Evolutionary conservation across 306 rosid genomes (phyloP), one percentile per base, ranked within the genome.

Genomic region (Bauhinia variegata): DNA sequence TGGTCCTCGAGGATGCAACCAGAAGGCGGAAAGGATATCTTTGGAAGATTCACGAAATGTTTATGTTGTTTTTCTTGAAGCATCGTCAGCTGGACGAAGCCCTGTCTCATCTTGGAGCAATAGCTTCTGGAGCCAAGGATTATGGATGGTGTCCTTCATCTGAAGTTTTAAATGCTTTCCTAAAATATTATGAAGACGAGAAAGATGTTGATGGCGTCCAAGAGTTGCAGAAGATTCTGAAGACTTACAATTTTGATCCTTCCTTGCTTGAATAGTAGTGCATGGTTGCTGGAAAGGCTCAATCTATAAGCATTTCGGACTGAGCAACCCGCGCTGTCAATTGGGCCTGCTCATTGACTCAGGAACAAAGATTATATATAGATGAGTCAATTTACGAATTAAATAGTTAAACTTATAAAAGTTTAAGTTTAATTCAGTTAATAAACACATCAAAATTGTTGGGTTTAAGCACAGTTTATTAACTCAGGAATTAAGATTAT

Each of bases 151-250:
- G 34, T 41, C 95, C 84, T 57, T 51, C 82, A 14, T 75, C 75
- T 7, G 57, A 56, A 67, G 74, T 81, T 23, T 64, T 54, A 41
- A 52, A 52, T 59, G 85, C 87, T 34, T 84, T 93, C 75, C 68
- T 90, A 0, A 80, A 75, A 75, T 88, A 80, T 80, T 90, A 85
- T 70, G 85, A 80, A 74, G 78, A 84, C 56, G 73, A 75, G 78
- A 90, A 79, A 30, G 85, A 82, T 53, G 81, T 84, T 51, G 80
- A 80, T 47, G 79, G 78, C 9, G 87, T 89, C 11, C 92, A 85
- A 51, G 77, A 81, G 59, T 82, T 93, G 49, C 44, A 74, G 58
- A 77, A 74, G 78, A 80, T 88, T 88, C 54, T 90, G 54, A 83
- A 82, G 80, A 75, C 58, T 61, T 69, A 66, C 56, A 71, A 75